Evolutionary conservation across 1,139 yeast species (phyloP), one percentile per base, ranked within the genome.

Genomic region (Lodderomyces jiufengensis): DNA sequence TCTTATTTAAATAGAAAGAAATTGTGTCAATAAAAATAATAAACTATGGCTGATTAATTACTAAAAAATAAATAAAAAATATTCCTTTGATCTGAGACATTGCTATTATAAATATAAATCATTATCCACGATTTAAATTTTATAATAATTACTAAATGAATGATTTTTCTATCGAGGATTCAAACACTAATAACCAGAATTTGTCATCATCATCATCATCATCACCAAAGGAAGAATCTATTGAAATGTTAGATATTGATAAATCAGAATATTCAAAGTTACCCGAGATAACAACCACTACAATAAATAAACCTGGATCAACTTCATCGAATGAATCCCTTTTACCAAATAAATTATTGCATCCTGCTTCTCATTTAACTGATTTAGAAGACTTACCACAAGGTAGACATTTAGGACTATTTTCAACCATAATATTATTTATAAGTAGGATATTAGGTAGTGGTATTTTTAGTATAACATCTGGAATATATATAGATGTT

Each of bases 381-480:
- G 61, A 59, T 27, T 51, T 63, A 16, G 73, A 69, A 41, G 87
- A 81, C 22, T 70, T 80, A 1, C 90, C 90, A 0, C 87, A 80
- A 45, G 90, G 92, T 1, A 63, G 92, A 24, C 88, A 83, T 54
- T 54, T 83, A 41, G 90, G 90, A 0, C 53, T 80, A 2, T 80
- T 73, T 47, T 78, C 87, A 5, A 80, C 85, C 0, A 68, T 80
- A 33, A 70, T 80, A 14, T 46, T 81, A 40, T 79, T 80, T 47
- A 70, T 83, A 3, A 77, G 85, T 16, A 61, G 88, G 41, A 82
- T 83, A 29, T 65, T 83, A n/a, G 92, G 92, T 0, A 78, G 87
- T 1, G 92, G 92, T 0, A 82, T 83, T 12, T 80, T 83, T 59
- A 81, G 87, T 11, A 76, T 81, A 1, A 81, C 90, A 0, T 73